Percentiles rank a stretch among this genome's conserved stretches.
Evolutionary conservation across 2,329 filamentous ascomycete genomes (phyloP).

Genomic region (Zasmidium cellare): DNA sequence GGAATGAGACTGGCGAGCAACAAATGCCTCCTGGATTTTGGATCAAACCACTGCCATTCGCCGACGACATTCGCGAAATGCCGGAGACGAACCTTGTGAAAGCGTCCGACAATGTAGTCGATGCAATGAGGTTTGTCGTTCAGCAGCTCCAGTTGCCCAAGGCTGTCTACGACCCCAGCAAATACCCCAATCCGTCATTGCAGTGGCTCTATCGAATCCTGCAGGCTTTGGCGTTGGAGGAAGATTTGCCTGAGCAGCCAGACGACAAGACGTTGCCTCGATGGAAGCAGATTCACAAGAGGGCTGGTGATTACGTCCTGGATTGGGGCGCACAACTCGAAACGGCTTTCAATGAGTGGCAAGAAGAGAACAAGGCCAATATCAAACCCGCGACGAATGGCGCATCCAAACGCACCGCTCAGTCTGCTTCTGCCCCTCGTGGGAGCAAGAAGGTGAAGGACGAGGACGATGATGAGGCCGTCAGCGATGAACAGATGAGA

Average conservation of each 20-base stretch:
- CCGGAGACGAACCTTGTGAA: conserved; percentile 61
- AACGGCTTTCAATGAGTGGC: conserved; percentile 52
- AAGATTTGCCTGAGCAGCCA: conserved; percentile 74
- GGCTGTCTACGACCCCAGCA: conserved; percentile 76
- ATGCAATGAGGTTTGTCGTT: conserved; percentile 78
- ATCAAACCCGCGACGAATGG: conserved; percentile 45
- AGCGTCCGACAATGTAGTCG: conserved; percentile 70
- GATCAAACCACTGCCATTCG: conserved; percentile 84
- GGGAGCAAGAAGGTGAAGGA: conserved; percentile 49
- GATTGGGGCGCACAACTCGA: conserved; percentile 74
- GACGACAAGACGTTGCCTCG: conserved; percentile 82
- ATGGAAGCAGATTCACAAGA: conserved; percentile 84
- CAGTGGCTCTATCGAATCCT: conserved; percentile 98
- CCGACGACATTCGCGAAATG: conserved; percentile 79
- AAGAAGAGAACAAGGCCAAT: conserved; percentile 31
- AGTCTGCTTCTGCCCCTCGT: conserved; percentile 27
- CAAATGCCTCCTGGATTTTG: conserved; percentile 81
- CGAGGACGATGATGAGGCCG: conserved; percentile 30
- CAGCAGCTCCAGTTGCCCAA: conserved; percentile 88
- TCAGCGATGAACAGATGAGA: conserved; percentile 48
- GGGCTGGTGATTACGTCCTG: conserved; percentile 74
- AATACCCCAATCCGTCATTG: conserved; percentile 80
- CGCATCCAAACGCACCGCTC: conserved; percentile 46
- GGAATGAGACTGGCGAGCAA: conserved; percentile 67
- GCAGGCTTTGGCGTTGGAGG: conserved; percentile 86